Evolutionary conservation across 352 stramenopile species (phyloP).

Genomic region (Globisporangium yorkense): DNA sequence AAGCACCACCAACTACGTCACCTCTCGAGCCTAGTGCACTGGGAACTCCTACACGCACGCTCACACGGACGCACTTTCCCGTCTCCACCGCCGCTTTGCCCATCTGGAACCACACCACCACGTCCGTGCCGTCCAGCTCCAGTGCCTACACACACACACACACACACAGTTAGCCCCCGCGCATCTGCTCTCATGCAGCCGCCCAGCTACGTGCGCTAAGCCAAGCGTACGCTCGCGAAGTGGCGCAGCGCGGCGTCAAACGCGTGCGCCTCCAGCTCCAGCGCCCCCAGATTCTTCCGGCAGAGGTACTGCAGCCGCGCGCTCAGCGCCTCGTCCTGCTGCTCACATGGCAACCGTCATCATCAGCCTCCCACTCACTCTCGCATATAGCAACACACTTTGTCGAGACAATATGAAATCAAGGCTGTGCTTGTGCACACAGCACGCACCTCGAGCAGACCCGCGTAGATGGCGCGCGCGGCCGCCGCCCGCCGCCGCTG

Average conservation of each 20-base stretch:
- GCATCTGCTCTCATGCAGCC: not conserved
- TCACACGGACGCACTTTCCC: slow-evolving; percentile 25
- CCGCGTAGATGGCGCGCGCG: slow-evolving; percentile 34
- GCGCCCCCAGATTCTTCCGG: slow-evolving; percentile 58
- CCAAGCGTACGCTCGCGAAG: slow-evolving; percentile 30
- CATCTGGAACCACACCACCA: slow-evolving; percentile 77
- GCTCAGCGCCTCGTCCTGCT: slow-evolving; percentile 24
- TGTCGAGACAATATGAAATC: no score
- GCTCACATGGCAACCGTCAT: not conserved
- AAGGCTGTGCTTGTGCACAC: not conserved
- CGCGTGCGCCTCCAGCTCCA: slow-evolving; percentile 36
- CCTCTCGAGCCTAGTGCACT: not conserved
- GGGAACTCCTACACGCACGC: not conserved
- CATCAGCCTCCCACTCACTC: no score
- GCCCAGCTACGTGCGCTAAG: not conserved
- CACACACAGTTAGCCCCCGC: not conserved
- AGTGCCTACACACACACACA: slow-evolving; percentile 26
- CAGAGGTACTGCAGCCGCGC: slow-evolving; percentile 59
- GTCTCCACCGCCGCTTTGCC: slow-evolving; percentile 49
- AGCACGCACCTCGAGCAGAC: slow-evolving; percentile 21
- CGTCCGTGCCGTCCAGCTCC: slow-evolving; percentile 56
- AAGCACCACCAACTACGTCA: not conserved
- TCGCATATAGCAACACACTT: not conserved
- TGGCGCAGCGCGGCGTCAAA: slow-evolving; percentile 38
- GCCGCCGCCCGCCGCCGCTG: slow-evolving; percentile 37